A percentile compares a stretch with the other conserved stretches of the same genome.
phyloP scores from a whole-genome alignment of 2,329 filamentous ascomycete genomes.

The Cadophora gregata region DNA sequence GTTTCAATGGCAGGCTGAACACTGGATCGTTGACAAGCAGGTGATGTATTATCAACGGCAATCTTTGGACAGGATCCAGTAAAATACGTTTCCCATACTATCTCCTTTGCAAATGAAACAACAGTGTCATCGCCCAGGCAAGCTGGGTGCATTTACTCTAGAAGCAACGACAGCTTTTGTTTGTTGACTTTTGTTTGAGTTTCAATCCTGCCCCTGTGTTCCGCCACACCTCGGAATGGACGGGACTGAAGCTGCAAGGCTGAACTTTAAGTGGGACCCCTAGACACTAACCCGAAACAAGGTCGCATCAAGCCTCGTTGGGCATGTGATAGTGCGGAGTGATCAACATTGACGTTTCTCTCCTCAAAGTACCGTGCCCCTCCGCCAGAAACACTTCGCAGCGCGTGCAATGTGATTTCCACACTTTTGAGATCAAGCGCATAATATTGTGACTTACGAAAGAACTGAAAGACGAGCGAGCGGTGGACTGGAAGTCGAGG shows the following conservation, averaged over 20 bases:
- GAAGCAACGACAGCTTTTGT: no score
- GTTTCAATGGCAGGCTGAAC: no score
- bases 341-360: background rate
- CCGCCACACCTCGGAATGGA: background rate
- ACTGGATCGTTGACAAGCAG: no score
- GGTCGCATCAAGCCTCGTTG: background rate
- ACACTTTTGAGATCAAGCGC: background rate
- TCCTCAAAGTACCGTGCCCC: background rate
- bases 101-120: no score
- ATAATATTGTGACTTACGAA: background rate
- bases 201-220: background rate
- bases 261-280: background rate
- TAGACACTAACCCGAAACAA: background rate
- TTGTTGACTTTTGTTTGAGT: background rate
- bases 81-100: no score
- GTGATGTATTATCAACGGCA: no score
- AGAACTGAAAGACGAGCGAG: background rate
- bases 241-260: constrained; percentile 6
- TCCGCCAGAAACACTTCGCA: background rate
- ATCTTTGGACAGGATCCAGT: no score
- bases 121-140: no score
- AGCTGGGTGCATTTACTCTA: no score
- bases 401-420: constrained; percentile 14
- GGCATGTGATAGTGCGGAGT: constrained; percentile 21
- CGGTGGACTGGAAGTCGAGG: background rate